Evolutionary conservation across 768 basidiomycete genomes (phyloP).

Genomic region (Psilocybe sp.): DNA sequence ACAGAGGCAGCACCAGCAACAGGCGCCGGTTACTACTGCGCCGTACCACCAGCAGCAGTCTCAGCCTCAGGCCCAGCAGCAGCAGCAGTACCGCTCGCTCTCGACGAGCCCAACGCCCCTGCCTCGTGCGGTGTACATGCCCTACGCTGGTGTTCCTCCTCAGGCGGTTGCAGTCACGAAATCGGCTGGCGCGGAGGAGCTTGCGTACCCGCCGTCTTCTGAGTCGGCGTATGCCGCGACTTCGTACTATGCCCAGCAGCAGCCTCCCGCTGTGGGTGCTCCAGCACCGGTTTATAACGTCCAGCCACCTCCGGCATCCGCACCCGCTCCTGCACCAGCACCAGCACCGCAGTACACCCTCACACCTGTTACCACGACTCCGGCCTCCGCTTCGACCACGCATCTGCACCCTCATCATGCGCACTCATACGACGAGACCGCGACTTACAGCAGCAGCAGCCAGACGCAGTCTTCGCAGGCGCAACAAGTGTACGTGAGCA

Average conservation of each 20-base stretch:
- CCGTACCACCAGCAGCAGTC: too few relatives aligned
- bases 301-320: not conserved
- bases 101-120: not conserved
- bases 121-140: constrained; percentile 3
- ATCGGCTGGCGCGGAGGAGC: not conserved
- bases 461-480: not conserved
- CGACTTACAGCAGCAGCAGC: not conserved
- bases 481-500: not conserved
- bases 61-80: not conserved
- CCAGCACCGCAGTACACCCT: not conserved
- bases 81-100: not conserved
- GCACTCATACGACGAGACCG: not conserved
- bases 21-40: too few relatives aligned
- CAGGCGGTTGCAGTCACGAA: not conserved
- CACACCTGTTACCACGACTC: not conserved
- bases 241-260: not conserved
- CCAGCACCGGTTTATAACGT: too few relatives aligned
- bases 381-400: not conserved
- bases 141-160: not conserved
- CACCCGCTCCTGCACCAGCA: not conserved
- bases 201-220: not conserved
- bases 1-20: not conserved
- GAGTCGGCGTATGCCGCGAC: not conserved
- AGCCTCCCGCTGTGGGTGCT: too few relatives aligned
- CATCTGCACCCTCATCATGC: too few relatives aligned